Base-by-base conservation (phyloP, 352 stramenopile species). In the Lagenidium giganteum region DNA sequence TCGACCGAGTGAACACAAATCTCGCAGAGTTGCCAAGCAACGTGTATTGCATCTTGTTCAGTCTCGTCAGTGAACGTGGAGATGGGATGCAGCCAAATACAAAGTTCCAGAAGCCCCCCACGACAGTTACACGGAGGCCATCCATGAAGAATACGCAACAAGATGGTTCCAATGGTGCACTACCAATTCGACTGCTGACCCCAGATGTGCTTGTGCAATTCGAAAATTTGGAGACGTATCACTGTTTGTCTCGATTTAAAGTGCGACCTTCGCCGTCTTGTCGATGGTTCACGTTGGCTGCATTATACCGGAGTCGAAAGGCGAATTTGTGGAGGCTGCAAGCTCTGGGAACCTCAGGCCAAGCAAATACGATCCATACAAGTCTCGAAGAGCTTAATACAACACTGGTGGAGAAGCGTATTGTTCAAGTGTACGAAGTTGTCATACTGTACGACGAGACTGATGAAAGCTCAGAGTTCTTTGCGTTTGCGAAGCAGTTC, bases 361-460 rank as follows among this genome's bases (percentile, higher is more conserved):
- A 67, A 38, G 67, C 74, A 12, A 51, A 62, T 17, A 78, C 71
- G 0, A 80, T 87, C 22, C 67, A 78, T 17, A 45, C 49, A 8
- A 61, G 69, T 25, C 54, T 87, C 5, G 64, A 82, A 21, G 64
- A 70, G 17, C 51, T 87, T n/a, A 75, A 84, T 37, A 32, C 42
- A 3, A 37, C 82, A 8, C 64, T 87, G 3, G 57, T 64, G 5
- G 57, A 69, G 23, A 43, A 62, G 9, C 47, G 61, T 28, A 83
- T 87, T n/a, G 65, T 84, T 9, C 71, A 83, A 44, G 62, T 66
- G 0, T 87, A 87, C 25, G 67, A 84, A 43, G 52, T 87, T 20
- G 28, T 68, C 8, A 51, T 84, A 13, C 22, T 20, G 9, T 57
- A 67, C n/a, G 71, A 63, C 24, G 35, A 52, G 5, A 46, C 24